A percentile compares a stretch with the other conserved stretches of the same genome.
These are phyloP conservation scores for Fagopyrum esculentum DNA, from an alignment of 148 eudicot genomes.

Conservation along the genomic window DNA sequence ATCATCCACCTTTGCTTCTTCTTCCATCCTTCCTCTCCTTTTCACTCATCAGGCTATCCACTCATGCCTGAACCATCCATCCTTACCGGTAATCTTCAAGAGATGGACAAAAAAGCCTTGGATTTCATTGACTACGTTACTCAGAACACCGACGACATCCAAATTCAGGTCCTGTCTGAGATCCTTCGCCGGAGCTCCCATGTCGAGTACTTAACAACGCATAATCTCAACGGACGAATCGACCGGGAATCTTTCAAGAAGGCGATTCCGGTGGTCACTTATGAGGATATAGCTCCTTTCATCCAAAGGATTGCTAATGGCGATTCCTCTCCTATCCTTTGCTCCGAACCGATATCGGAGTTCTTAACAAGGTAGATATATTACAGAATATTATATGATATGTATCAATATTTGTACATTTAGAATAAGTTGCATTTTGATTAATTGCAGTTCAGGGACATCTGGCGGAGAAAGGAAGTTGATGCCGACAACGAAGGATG, in stretches of 20 bases:
- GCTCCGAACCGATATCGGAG: slow-evolving; percentile 24
- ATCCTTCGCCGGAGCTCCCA: slow-evolving; percentile 21
- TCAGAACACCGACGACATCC: slow-evolving; percentile 21
- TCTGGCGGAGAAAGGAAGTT: slow-evolving; percentile 49
- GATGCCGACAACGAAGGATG: slow-evolving; percentile 42
- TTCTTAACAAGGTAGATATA: slow-evolving; percentile 28
- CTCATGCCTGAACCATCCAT: slow-evolving; percentile 18
- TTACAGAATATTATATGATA: neutral
- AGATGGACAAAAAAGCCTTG: slow-evolving; percentile 19
- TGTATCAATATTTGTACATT: too few relatives aligned
- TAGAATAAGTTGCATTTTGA: neutral
- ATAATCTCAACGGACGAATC: slow-evolving; percentile 15
- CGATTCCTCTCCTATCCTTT: slow-evolving; percentile 26
- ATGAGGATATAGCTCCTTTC: slow-evolving; percentile 21
- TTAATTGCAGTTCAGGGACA: slow-evolving; percentile 42
- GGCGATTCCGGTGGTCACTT: slow-evolving; percentile 21
- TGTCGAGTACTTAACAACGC: slow-evolving; percentile 22
- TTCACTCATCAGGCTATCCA: neutral
- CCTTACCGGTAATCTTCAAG: neutral
- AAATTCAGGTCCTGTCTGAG: slow-evolving; percentile 17
- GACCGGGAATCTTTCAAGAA: slow-evolving; percentile 22
- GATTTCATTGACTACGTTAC: slow-evolving; percentile 26
- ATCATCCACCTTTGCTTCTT: slow-evolving; percentile 13
- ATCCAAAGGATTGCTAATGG: slow-evolving; percentile 28
- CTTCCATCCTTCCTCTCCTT: neutral